Base-by-base conservation (phyloP, 1,139 yeast species). In the Saccharomyces uvarum region DNA sequence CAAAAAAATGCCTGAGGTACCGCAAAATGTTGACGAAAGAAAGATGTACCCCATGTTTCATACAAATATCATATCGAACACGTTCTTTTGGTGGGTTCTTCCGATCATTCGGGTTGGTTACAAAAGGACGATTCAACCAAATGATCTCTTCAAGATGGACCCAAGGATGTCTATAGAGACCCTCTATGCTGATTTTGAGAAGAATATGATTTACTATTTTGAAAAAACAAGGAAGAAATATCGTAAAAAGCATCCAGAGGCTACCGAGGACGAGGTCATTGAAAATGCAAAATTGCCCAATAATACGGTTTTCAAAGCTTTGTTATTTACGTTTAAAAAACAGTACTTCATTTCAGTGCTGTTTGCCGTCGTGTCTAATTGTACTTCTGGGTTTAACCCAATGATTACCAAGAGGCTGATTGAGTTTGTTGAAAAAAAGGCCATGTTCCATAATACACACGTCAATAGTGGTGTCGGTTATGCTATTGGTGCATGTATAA, bases 91-190 rank as follows among this genome's bases (percentile, higher is more conserved):
- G 67, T 86, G 93, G 93, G 73, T 83, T 47, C 58, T 71, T 16
- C 87, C 88, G 0, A 57, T 84, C 2, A 63, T 86, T 63, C 75
- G 71, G 42, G 79, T 78, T 2, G 95, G 95, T 1, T 87, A 86
- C 65, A 76, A 77, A 55, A 76, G 95, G 62, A 83, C 88, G 0
- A 69, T 87, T 38, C 81, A 80, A 52, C 81, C 83, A 5, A 77
- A 79, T 53, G 95, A 87, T 68, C 68, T 87, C 54, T 86, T 74
- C 69, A 71, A 71, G 48, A 73, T 86, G 53, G 77, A 80, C 13
- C 77, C 75, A 9, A 78, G 80, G 21, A 70, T 81, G 59, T 74
- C 77, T 51, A 82, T 85, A 13, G 82, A 82, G 29, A 69, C 59
- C 44, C 67, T 80, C 56, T 70, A 79, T 27, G 70, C 63, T 2